phyloP scores from a whole-genome alignment of 2,329 filamentous ascomycete genomes.

The Stagonosporopsis chrysanthemi region DNA sequence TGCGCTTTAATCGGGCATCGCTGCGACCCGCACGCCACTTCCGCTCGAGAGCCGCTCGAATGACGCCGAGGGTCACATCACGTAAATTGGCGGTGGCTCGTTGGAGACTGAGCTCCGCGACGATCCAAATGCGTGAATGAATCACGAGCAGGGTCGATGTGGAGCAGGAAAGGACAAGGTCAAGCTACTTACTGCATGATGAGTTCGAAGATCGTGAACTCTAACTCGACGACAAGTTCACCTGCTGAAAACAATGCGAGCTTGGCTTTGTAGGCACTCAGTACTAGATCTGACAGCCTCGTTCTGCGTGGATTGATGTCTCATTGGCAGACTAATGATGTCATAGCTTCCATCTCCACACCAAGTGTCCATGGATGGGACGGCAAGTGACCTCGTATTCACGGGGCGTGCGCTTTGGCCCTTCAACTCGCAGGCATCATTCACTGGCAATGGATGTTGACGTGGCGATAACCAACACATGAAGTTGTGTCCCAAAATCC shows the following conservation, averaged over 20 bases:
- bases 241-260: neutral
- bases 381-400: constrained; percentile 14
- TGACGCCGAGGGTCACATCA: constrained; percentile 11
- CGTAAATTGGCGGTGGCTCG: neutral
- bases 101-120: constrained; percentile 1
- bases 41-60: constrained; percentile 11
- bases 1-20: constrained; percentile 11
- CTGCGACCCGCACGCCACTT: constrained; percentile 27
- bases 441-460: constrained; percentile 7
- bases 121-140: constrained; percentile 8
- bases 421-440: neutral
- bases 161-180: constrained; percentile 1
- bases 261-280: neutral
- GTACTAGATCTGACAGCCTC: neutral
- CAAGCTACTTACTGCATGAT: constrained; percentile 3
- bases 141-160: constrained; percentile 1
- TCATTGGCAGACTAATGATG: constrained; percentile 1
- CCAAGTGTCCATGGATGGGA: neutral
- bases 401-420: constrained; percentile 3
- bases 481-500: neutral
- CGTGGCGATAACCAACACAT: neutral
- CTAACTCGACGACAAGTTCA: neutral
- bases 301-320: neutral
- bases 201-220: neutral
- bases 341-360: constrained; percentile 9